A percentile compares a stretch with the other conserved stretches of the same genome.
Conservation (phyloP, 345 rosid genomes). For the Murraya paniculata region DNA sequence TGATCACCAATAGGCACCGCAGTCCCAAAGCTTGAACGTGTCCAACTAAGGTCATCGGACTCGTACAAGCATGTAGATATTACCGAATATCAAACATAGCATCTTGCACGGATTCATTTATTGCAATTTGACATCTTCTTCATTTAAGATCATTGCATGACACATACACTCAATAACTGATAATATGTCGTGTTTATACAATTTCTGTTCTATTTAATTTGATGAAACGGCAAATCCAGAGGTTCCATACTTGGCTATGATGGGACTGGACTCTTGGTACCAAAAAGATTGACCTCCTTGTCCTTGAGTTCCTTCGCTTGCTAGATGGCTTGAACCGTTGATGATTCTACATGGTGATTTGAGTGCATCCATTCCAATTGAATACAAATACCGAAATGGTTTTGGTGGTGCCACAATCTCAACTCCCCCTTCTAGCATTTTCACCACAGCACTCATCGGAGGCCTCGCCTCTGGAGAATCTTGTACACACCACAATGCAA, state of each 20-base stretch:
- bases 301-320: not conserved
- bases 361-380: conserved; percentile 1
- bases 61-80: no score
- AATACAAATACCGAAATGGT: conserved; percentile 29
- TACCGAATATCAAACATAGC: no score
- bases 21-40: no score
- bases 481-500: conserved; percentile 32
- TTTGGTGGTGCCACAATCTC: conserved; percentile 19
- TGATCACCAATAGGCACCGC: no score
- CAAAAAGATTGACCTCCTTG: not conserved
- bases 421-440: conserved; percentile 31
- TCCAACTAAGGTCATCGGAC: no score
- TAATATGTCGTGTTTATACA: no score
- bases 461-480: conserved; percentile 31
- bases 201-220: not conserved
- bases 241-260: not conserved
- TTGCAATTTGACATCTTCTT: no score
- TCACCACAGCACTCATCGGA: conserved; percentile 30
- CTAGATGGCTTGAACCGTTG: not conserved
- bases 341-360: not conserved
- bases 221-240: not conserved
- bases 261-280: conserved; percentile 1
- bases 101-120: no score
- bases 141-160: no score
- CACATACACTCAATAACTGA: no score